phyloP scores from a whole-genome alignment of 192 early-diverging fungal genomes.

The Mortierella claussenii region DNA sequence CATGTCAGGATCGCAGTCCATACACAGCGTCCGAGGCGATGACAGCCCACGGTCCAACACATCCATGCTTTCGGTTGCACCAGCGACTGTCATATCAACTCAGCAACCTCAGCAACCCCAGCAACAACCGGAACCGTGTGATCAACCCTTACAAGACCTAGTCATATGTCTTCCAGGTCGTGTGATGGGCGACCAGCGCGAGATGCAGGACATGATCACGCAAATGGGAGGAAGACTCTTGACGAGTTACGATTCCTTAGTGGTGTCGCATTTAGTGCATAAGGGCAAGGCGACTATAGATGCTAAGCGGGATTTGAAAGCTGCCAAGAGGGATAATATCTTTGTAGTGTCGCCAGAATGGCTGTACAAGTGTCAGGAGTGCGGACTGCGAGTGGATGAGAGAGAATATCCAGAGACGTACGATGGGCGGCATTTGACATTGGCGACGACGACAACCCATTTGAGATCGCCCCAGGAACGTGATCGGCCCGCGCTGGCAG shows the following conservation, averaged over 20 bases:
- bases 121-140: constrained; percentile 15
- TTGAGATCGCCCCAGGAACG: constrained; percentile 5
- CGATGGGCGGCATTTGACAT: constrained; percentile 16
- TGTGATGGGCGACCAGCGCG: constrained; percentile 14
- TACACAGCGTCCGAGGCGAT: background rate
- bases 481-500: constrained; percentile 8
- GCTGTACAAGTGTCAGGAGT: constrained; percentile 28
- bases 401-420: constrained; percentile 28
- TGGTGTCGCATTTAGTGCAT: constrained; percentile 28
- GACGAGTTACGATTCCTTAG: constrained; percentile 6
- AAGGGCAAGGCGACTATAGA: constrained; percentile 22
- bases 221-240: constrained; percentile 21
- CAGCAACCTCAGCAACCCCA: background rate
- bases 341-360: constrained; percentile 19
- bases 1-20: no score
- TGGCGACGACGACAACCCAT: background rate
- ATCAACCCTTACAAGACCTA: constrained; percentile 17
- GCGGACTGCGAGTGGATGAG: constrained; percentile 22
- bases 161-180: constrained; percentile 23
- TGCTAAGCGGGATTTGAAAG: constrained; percentile 12
- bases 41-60: constrained; percentile 5
- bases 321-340: constrained; percentile 7
- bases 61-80: no score
- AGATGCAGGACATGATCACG: constrained; percentile 21
- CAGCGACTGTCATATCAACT: no score